Evolutionary conservation across 768 basidiomycete species (phyloP).

Genomic region (Suillus fuscotomentosus): DNA sequence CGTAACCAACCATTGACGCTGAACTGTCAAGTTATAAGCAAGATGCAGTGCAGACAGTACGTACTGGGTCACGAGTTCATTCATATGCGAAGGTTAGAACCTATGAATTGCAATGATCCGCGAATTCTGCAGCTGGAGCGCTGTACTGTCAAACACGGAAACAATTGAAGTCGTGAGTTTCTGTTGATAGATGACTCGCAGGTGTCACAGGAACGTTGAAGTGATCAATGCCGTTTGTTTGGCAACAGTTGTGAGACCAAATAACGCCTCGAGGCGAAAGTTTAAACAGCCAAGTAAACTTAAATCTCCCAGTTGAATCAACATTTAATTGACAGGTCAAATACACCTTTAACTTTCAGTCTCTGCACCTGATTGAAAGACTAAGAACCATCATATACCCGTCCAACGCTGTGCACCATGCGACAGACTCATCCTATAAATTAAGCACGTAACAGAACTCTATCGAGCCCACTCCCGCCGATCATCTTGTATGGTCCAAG

Average conservation of each 20-base stretch:
- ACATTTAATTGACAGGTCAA: conserved; percentile 36
- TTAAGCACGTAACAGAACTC: neutral
- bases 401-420: too few species aligned
- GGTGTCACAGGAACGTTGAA: neutral
- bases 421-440: too few species aligned
- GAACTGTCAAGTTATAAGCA: neutral
- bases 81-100: neutral
- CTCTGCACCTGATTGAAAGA: conserved; percentile 80
- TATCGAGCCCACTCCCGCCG: neutral
- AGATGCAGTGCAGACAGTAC: neutral
- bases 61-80: neutral
- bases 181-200: neutral
- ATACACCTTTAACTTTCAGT: conserved; percentile 48
- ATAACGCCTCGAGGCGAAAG: conserved; percentile 1
- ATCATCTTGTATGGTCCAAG: neutral
- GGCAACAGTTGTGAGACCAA: conserved; percentile 27
- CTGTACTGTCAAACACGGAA: neutral
- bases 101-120: neutral
- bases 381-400: conserved; percentile 39
- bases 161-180: neutral
- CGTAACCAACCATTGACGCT: neutral
- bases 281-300: conserved; percentile 14
- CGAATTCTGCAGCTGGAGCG: neutral
- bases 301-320: neutral
- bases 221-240: conserved; percentile 15